Conservation (phyloP, 345 rosid species). For the Psidium guajava region DNA sequence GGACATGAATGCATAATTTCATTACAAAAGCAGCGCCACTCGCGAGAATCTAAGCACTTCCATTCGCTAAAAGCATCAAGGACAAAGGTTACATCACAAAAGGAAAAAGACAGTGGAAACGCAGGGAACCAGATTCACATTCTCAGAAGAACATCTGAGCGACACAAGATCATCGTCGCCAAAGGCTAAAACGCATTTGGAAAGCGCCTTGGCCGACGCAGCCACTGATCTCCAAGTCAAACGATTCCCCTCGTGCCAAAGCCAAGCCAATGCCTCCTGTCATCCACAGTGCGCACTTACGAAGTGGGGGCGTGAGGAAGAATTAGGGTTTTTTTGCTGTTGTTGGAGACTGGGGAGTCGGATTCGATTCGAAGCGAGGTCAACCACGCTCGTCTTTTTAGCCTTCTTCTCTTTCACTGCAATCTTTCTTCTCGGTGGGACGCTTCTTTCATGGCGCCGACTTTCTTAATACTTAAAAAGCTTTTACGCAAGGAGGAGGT, state of each 20-base stretch:
- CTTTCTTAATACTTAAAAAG: neutral
- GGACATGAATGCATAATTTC: neutral
- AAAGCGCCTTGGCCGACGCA: neutral
- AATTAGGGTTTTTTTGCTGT: neutral
- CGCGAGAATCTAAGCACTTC: neutral
- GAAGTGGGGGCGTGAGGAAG: neutral
- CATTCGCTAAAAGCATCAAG: neutral
- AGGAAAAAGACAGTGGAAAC: neutral
- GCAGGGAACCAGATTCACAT: neutral
- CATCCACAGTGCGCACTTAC: neutral
- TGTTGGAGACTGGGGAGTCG: neutral
- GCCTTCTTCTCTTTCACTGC: neutral
- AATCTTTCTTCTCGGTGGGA: neutral
- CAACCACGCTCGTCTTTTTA: neutral
- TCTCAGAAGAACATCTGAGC: neutral
- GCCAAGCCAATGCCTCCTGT: neutral
- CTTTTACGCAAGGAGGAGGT: neutral
- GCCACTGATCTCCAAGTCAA: conserved; percentile 2
- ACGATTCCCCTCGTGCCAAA: neutral
- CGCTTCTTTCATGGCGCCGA: neutral
- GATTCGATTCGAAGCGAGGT: neutral
- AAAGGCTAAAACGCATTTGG: neutral
- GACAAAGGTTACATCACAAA: neutral
- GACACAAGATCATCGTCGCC: neutral
- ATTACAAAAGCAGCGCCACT: neutral